phyloP scores from a whole-genome alignment of 2,329 filamentous ascomycete genomes.

The Cordyceps cateniannulata region DNA sequence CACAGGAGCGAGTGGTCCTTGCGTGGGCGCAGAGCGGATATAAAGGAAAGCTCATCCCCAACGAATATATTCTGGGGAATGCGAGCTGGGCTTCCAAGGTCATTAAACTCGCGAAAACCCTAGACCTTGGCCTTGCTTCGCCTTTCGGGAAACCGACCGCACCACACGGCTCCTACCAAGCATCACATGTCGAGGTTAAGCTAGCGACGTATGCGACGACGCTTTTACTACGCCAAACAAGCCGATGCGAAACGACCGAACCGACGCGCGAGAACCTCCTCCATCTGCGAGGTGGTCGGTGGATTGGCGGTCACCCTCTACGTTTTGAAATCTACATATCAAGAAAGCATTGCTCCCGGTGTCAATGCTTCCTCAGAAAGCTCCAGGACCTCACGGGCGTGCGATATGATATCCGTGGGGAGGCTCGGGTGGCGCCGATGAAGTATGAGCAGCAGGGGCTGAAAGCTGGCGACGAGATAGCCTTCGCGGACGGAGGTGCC shows the following conservation, averaged over 20 bases:
- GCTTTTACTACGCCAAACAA: conserved; percentile 18
- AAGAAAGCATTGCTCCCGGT: conserved; percentile 25
- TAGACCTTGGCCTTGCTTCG: conserved; percentile 24
- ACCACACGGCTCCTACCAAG: conserved; percentile 20
- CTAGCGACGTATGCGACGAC: conserved; percentile 28
- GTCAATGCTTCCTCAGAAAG: conserved; percentile 20
- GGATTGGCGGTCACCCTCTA: conserved; percentile 21
- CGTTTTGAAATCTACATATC: conserved; percentile 30
- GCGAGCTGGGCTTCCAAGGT: conserved; percentile 25
- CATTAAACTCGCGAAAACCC: conserved; percentile 21
- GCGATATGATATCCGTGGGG: conserved; percentile 22
- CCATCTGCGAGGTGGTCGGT: conserved; percentile 18
- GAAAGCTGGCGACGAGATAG: neutral
- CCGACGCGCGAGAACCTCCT: conserved; percentile 16
- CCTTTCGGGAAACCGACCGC: conserved; percentile 22
- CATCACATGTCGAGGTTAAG: conserved; percentile 35
- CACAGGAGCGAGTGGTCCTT: neutral
- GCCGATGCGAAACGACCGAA: conserved; percentile 15
- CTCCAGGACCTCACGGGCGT: conserved; percentile 25
- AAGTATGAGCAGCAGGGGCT: neutral
- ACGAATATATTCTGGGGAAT: conserved; percentile 23
- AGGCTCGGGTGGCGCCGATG: conserved; percentile 18
- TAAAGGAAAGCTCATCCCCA: conserved; percentile 22
- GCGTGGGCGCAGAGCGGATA: conserved; percentile 19
- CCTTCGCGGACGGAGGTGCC: too few species aligned